Conservation (phyloP, 1,139 yeast species). For the Pichia sp. region DNA sequence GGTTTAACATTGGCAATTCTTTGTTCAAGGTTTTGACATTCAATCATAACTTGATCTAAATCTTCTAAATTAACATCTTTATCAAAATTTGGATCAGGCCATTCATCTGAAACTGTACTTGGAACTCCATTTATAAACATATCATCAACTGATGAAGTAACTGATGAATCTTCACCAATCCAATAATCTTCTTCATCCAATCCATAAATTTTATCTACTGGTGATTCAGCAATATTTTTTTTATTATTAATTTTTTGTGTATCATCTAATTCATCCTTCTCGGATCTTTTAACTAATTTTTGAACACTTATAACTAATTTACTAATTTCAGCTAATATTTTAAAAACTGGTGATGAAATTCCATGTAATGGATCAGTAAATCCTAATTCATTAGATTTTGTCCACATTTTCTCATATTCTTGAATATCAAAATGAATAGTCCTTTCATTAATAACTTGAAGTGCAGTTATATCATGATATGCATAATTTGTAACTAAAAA, state of each 20-base stretch:
- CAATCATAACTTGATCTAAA: slow-evolving; percentile 32
- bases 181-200: slow-evolving; percentile 1
- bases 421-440: slow-evolving; percentile 52
- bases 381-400: slow-evolving; percentile 30
- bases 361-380: slow-evolving; percentile 65
- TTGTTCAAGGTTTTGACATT: slow-evolving; percentile 42
- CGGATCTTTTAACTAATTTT: slow-evolving; percentile 31
- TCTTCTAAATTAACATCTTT: slow-evolving; percentile 11
- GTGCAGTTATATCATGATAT: slow-evolving; percentile 70
- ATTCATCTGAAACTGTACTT: slow-evolving; percentile 10
- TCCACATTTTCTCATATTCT: slow-evolving; percentile 52
- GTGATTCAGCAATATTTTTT: slow-evolving; percentile 8
- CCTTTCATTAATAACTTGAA: slow-evolving; percentile 46
- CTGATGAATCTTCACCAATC: slow-evolving; percentile 7
- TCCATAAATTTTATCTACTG: neutral
- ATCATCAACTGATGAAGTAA: slow-evolving; percentile 11
- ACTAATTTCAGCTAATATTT: slow-evolving; percentile 63
- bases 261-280: slow-evolving; percentile 26
- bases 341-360: slow-evolving; percentile 60
- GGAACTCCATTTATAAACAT: slow-evolving; percentile 9
- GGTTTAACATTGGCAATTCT: slow-evolving; percentile 52
- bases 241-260: slow-evolving; percentile 16
- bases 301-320: slow-evolving; percentile 41
- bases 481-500: slow-evolving; percentile 81
- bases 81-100: slow-evolving; percentile 14